phyloP scores from a whole-genome alignment of 805 yeast species.

The Schizosaccharomyces japonicus region DNA sequence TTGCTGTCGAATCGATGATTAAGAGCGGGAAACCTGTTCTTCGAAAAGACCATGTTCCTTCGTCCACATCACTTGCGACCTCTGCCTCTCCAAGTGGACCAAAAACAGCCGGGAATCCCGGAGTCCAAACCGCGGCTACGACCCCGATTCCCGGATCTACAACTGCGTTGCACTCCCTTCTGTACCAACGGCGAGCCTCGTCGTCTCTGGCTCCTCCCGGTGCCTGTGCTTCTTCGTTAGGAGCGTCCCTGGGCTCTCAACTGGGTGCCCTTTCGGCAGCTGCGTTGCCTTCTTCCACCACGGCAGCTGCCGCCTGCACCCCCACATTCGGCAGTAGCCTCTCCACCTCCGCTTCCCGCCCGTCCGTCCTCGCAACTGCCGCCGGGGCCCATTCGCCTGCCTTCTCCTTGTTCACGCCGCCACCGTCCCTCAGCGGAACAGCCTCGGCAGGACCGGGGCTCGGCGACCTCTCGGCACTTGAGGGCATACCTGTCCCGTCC shows the following conservation, averaged over 20 bases:
- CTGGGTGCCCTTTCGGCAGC: not conserved
- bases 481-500: not conserved
- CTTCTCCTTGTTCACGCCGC: not conserved
- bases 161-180: not conserved
- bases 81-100: too few species aligned
- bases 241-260: not conserved
- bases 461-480: too few species aligned
- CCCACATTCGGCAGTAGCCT: not conserved
- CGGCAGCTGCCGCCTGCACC: not conserved
- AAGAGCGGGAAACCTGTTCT: not conserved
- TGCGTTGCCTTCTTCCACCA: not conserved
- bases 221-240: not conserved
- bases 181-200: not conserved
- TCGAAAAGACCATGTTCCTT: not conserved
- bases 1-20: not conserved
- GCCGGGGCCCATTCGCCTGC: not conserved
- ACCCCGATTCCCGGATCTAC: too few species aligned
- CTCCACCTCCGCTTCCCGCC: not conserved
- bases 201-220: not conserved
- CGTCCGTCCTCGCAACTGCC: too few species aligned
- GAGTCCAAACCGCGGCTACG: too few species aligned
- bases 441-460: too few species aligned
- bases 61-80: too few species aligned
- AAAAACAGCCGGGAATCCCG: too few species aligned
- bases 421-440: not conserved